A percentile compares a stretch with the other conserved stretches of the same genome.
Evolutionary conservation across 2,329 filamentous ascomycete genomes (phyloP).

Genomic region (Huntiella bhutanensis): DNA sequence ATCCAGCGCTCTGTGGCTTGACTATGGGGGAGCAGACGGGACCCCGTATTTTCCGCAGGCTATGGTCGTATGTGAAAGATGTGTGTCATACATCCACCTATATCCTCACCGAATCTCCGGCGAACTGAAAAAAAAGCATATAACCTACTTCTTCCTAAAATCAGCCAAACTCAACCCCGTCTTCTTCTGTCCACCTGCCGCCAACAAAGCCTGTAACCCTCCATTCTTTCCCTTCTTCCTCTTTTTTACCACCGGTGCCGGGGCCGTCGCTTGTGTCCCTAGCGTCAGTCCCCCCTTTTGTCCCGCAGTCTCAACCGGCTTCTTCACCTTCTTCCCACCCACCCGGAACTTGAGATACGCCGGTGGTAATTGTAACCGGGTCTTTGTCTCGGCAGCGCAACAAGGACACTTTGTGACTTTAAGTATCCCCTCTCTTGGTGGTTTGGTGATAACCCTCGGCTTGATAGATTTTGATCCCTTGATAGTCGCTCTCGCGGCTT

Average conservation of each 20-base stretch:
- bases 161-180: slow-evolving; percentile 32
- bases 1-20: slow-evolving; percentile 7
- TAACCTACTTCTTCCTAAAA: slow-evolving; percentile 24
- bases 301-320: background rate
- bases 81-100: no score
- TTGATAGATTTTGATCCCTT: background rate
- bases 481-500: background rate
- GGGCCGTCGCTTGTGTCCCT: slow-evolving; percentile 7
- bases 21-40: slow-evolving; percentile 8
- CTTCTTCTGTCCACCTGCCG: slow-evolving; percentile 24
- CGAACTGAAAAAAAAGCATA: no score
- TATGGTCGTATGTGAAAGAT: slow-evolving; percentile 10
- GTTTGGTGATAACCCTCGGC: background rate
- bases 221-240: slow-evolving; percentile 45
- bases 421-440: background rate
- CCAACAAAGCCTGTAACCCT: slow-evolving; percentile 45
- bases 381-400: slow-evolving; percentile 3
- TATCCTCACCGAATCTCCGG: no score
- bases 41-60: slow-evolving; percentile 9
- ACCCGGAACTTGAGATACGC: background rate
- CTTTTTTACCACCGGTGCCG: slow-evolving; percentile 39
- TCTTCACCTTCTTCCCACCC: background rate
- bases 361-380: slow-evolving; percentile 4
- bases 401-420: slow-evolving; percentile 6
- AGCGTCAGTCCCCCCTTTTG: slow-evolving; percentile 12